Evolutionary conservation across 2,329 filamentous ascomycete genomes (phyloP), one percentile per base, ranked within the genome.

Genomic region (Trichoderma harzianum): DNA sequence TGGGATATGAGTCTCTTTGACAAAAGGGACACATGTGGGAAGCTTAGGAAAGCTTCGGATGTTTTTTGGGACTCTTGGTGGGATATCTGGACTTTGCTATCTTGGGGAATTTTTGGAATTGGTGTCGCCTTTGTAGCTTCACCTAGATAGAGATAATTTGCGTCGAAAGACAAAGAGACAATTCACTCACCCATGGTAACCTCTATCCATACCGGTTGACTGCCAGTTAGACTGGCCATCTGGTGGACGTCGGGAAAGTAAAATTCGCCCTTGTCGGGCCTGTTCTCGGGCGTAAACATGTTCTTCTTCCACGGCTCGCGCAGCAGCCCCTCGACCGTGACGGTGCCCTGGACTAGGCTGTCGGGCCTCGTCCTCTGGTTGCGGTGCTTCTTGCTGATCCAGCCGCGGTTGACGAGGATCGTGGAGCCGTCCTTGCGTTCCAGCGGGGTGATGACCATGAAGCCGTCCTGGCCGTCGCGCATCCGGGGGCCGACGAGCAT

Each of bases 261-360:
- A 80, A 97, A 99, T 81, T 94, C 91, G 72, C 91, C 89, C 78
- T 90, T 90, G 76, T 95, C 91, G 0, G 95, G 95, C 76, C 89
- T 86, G 77, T 99, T 99, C 0, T 92, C 90, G 0, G 96, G 96
- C 70, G 96, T 99, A 81, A 99, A 99, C 88, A 95, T 92, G 81
- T 99, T 99, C 87, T 95, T 97, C 87, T 97, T 96, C 89, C 93
- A 97, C 10, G 95, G 95, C 83, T 96, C 90, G 72, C 96, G 84
- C 79, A 99, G 80, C 80, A 99, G 78, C 0, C 96, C 96, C 82
- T 97, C 91, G 3, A 99, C 90, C 0, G 87, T 88, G 11, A 98
- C 91, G 77, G 92, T 89, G 0, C 90, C 93, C 63, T 78, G 80
- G 0, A 92, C 92, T 75, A 98, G 76, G 1, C 90, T 90, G 28